These are phyloP conservation scores for Zygosaccharomyces lentus DNA, from an alignment of 805 yeast genomes.

Conservation along the genomic window DNA sequence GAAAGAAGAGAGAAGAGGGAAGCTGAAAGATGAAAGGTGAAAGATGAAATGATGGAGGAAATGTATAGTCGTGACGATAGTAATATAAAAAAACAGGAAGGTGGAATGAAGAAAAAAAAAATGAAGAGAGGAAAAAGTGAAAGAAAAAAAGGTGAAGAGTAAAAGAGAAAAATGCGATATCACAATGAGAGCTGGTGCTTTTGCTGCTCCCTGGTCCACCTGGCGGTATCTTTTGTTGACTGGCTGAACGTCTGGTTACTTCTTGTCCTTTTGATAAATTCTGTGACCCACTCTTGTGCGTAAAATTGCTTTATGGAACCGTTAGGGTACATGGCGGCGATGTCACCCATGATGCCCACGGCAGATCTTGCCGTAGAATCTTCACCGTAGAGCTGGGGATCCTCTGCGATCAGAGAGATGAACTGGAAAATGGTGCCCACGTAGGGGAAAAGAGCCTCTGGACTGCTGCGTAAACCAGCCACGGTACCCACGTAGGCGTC, in stretches of 20 bases:
- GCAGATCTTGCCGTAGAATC: slow-evolving; percentile 78
- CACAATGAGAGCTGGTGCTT: slow-evolving; percentile 29
- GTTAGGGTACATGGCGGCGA: slow-evolving; percentile 78
- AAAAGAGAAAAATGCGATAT: slow-evolving; percentile 9
- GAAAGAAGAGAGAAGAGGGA: slow-evolving; percentile 11
- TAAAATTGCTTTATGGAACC: slow-evolving; percentile 69
- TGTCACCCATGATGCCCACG: slow-evolving; percentile 88
- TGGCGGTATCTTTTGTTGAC: slow-evolving; percentile 82
- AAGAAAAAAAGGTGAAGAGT: slow-evolving; percentile 8
- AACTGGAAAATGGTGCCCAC: slow-evolving; percentile 68
- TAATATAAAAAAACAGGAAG: slow-evolving; percentile 10
- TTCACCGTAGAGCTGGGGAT: slow-evolving; percentile 53
- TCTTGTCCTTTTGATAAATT: slow-evolving; percentile 70
- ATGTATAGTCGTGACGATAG: slow-evolving; percentile 9
- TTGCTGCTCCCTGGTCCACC: slow-evolving; percentile 88
- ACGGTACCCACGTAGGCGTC: slow-evolving; percentile 95
- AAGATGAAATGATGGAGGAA: slow-evolving; percentile 2
- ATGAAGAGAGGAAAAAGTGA: slow-evolving; percentile 11
- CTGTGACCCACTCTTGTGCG: slow-evolving; percentile 73
- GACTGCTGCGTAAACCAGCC: slow-evolving; percentile 73
- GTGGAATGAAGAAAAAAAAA: slow-evolving; percentile 12
- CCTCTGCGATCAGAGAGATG: slow-evolving; percentile 54
- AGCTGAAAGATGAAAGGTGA: slow-evolving; percentile 12
- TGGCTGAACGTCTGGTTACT: slow-evolving; percentile 55
- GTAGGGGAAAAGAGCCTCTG: slow-evolving; percentile 61